Percentiles rank a stretch among this genome's conserved stretches.
phyloP scores from a whole-genome alignment of 75 land plant genomes.

The Picea glauca region DNA sequence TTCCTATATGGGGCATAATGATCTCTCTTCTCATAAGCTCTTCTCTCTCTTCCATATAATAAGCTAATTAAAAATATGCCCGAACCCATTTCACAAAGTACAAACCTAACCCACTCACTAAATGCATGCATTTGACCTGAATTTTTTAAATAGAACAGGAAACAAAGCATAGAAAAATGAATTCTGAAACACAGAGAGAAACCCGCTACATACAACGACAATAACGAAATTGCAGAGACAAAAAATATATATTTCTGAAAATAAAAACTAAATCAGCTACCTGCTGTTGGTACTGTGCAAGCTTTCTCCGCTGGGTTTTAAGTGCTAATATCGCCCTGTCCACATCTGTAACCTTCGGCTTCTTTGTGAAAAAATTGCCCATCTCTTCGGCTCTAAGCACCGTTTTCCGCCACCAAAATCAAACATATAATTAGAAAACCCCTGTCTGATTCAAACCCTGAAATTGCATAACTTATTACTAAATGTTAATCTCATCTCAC shows the following conservation, averaged over 20 bases:
- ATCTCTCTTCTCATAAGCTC: too few species aligned
- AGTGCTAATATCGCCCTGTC: conserved; percentile 86
- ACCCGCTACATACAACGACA: too few species aligned
- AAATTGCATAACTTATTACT: not conserved
- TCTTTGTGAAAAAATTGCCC: conserved; percentile 90
- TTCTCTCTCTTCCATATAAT: too few species aligned
- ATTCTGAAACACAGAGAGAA: too few species aligned
- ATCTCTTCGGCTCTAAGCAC: conserved; percentile 24
- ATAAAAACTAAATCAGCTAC: conserved; percentile 18
- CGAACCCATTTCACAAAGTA: too few species aligned
- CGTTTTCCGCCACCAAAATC: not conserved
- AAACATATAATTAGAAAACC: not conserved
- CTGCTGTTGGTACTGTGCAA: conserved; percentile 80
- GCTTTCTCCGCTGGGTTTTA: conserved; percentile 89
- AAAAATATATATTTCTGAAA: not conserved
- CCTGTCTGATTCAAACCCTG: not conserved
- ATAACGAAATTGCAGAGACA: not conserved
- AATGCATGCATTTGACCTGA: too few species aligned
- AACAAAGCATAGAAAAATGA: too few species aligned
- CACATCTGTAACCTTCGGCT: conserved; percentile 81
- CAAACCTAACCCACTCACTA: too few species aligned
- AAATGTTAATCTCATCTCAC: not conserved
- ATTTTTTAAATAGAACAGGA: too few species aligned
- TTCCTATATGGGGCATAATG: too few species aligned
- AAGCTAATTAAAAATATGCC: too few species aligned